Base-by-base conservation (phyloP, 345 rosid genomes). In the Diplotaxis tenuifolia region DNA sequence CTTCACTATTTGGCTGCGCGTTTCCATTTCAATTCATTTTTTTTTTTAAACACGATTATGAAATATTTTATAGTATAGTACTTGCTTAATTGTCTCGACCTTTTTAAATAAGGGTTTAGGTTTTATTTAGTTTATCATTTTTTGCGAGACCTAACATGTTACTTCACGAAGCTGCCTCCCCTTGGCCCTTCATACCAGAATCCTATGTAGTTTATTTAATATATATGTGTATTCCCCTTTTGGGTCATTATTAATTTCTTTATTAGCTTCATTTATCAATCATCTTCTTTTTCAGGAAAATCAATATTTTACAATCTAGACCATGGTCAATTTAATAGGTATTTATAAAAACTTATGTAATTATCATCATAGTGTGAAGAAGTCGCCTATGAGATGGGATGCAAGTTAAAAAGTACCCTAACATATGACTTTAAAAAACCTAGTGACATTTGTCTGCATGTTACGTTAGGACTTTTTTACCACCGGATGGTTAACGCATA, bases 1-100 rank as follows among this genome's bases (percentile, higher is more conserved):
- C 52, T 50, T 34, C 73, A 77, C 73, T 77, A 53, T 77, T 77
- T 67, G 73, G 63, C 77, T 77, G 77, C 80, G 80, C 68, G 76
- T 72, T 66, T 71, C 40, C 62, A 70, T 69, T 74, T 29, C 28
- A 27, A 67, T 59, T 67, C 22, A 45, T 42, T 18, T 14, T 21
- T 1, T 2, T 25, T 21, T 21, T 14, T 12, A 58, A 6, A 20
- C 31, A 14, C 36, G 5, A 20, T 49, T 22, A 21, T 52, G 11
- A 4, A 15, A 15, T 47, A 15, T 47, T 21, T 47, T 21, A 12
- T 59, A 59, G 34, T 23, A 28, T 6, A 21, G 55, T 40, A 54
- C 50, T 53, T 21, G 67, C 31, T 55, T 27, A 19, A 0, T 28
- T 66, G 38, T 16, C 59, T 57, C 4, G 7, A 59, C n/a, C 2